These are phyloP conservation scores for Chernovozyma aurita DNA, from an alignment of 1,139 yeast species.

Conservation along the genomic window DNA sequence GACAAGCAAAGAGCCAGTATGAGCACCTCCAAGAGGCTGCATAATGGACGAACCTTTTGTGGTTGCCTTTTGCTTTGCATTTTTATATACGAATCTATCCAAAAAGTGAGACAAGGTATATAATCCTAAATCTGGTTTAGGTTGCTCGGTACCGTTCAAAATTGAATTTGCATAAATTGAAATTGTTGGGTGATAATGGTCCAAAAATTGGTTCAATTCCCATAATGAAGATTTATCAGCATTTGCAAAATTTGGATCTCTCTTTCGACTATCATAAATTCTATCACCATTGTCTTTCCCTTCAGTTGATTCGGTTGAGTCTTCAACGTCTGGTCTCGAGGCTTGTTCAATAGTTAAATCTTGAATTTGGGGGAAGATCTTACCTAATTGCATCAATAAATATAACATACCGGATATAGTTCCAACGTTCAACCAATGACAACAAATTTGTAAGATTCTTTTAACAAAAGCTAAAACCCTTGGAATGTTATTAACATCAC, in stretches of 20 bases:
- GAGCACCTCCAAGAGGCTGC: constrained; percentile 95
- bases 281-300: constrained; percentile 12
- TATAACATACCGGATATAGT: constrained; percentile 87
- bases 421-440: constrained; percentile 85
- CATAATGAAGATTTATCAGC: constrained; percentile 80
- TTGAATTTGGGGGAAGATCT: constrained; percentile 37
- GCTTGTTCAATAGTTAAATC: constrained; percentile 40
- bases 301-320: constrained; percentile 8
- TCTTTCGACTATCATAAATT: constrained; percentile 77
- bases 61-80: constrained; percentile 71
- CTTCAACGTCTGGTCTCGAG: constrained; percentile 33
- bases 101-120: constrained; percentile 86
- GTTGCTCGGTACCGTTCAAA: constrained; percentile 40
- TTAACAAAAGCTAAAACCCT: constrained; percentile 89
- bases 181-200: constrained; percentile 92
- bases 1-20: constrained; percentile 72
- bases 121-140: constrained; percentile 81
- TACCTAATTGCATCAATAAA: constrained; percentile 61
- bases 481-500: constrained; percentile 52
- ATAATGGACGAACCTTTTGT: constrained; percentile 87
- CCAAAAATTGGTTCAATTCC: constrained; percentile 72
- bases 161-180: constrained; percentile 72
- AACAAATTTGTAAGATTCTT: constrained; percentile 79
- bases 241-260: constrained; percentile 87
- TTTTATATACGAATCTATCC: constrained; percentile 92